Percentiles rank a stretch among this genome's conserved stretches.
Conservation (phyloP, 805 yeast genomes). For the Candida hungchunana region DNA sequence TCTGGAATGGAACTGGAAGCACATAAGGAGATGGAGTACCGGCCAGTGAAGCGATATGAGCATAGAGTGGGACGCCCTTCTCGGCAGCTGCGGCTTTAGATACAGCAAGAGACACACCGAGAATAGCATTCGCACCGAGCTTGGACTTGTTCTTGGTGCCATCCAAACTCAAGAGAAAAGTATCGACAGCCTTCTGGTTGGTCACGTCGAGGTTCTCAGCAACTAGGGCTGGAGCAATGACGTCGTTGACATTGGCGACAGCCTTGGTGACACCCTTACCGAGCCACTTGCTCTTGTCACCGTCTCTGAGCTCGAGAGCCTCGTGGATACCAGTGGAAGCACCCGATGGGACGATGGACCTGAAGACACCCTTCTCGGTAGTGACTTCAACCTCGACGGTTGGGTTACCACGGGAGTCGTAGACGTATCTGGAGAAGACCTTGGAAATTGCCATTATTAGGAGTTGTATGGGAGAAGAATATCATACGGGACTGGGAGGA, state of each 20-base stretch:
- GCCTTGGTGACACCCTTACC: constrained; percentile 99
- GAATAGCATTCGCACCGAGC: constrained; percentile 97
- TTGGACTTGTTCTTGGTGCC: constrained; percentile 97
- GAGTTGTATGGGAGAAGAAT: too few relatives aligned
- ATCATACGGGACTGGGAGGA: too few relatives aligned
- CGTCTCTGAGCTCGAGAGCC: constrained; percentile 98
- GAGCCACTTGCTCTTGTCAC: constrained; percentile 94
- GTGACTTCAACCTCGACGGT: constrained; percentile 96
- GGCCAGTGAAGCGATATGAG: constrained; percentile 80
- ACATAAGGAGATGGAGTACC: constrained; percentile 76
- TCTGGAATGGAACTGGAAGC: constrained; percentile 98
- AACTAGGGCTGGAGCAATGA: constrained; percentile 91
- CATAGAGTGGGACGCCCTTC: constrained; percentile 89
- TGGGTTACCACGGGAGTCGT: constrained; percentile 99
- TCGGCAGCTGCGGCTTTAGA: constrained; percentile 99
- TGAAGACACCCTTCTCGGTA: constrained; percentile 91
- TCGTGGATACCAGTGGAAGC: constrained; percentile 99
- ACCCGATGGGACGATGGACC: constrained; percentile 98
- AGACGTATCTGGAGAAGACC: constrained; percentile 91
- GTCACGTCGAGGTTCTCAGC: constrained; percentile 77
- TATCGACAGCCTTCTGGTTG: constrained; percentile 84
- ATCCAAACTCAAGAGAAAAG: constrained; percentile 79
- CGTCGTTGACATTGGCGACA: constrained; percentile 89
- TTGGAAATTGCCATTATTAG: constrained; percentile 77
- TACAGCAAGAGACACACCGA: constrained; percentile 96